Base-by-base conservation (phyloP, 1,284 basidiomycete species). In the Ustilago bromivora region DNA sequence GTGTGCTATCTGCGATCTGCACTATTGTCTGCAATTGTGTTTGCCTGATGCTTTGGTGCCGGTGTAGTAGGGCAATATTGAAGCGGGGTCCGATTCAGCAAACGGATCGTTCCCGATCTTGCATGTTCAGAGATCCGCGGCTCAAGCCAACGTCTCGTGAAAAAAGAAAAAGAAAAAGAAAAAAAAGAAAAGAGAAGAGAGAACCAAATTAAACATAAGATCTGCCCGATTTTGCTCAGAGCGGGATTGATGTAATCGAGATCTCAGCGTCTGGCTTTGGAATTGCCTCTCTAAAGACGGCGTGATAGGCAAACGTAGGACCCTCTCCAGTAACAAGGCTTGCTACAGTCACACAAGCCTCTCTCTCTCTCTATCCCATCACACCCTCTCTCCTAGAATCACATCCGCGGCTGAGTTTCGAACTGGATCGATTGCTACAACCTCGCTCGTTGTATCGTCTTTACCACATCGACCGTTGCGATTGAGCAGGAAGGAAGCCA, bases 321-420 rank as follows among this genome's bases (percentile, higher is more conserved):
- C 49, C 49, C 49, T 51, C 49, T 12, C 9, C 13, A 7, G 43
- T 7, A 0, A 17, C 40, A 17, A 41, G 13, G 40, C 23, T 49
- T 49, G 19, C 46, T 49, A 28, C 31, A 49, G 46, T 49, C 46
- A 49, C 46, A 49, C 6, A 40, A 49, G 19, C 10, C 34, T 32
- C 51, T 35, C 34, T 10, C 13, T 10, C 47, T 31, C 23, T 31
- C 12, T 17, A 34, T 13, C 4, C 7, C 9, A 23, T 56, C 36
- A 41, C 36, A 38, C 19, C 35, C 31, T 15, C 11, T 32, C 28
- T 51, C 49, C n/a, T 19, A 51, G 6, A 56, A 38, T 56, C 54
- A 54, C 52, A 54, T 36, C 19, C 52, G 34, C 17, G 41, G 31
- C 49, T 51, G 49, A 51, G 49, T 28, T 32, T n/a, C 49, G 28